Evolutionary conservation across 805 yeast species (phyloP).

Genomic region (Ogataea methylovora): DNA sequence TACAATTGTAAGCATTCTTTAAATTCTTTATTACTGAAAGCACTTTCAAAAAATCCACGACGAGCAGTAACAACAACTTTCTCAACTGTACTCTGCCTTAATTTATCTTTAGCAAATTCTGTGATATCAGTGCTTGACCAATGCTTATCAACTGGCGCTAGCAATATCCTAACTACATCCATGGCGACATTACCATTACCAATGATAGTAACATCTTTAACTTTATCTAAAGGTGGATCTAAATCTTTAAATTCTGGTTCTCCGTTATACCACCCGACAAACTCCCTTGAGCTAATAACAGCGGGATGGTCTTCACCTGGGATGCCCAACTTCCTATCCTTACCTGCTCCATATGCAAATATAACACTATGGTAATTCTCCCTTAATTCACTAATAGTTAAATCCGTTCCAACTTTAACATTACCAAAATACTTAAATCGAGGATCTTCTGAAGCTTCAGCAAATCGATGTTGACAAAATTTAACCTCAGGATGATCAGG

Average conservation of each 20-base stretch:
- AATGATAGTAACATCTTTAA: slow-evolving; percentile 66
- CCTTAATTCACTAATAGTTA: slow-evolving; percentile 42
- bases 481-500: slow-evolving; percentile 99
- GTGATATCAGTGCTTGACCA: slow-evolving; percentile 74
- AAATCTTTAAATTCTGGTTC: slow-evolving; percentile 52
- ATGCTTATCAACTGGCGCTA: slow-evolving; percentile 43
- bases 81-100: slow-evolving; percentile 48
- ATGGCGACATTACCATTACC: slow-evolving; percentile 97
- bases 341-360: slow-evolving; percentile 74
- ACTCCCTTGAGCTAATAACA: slow-evolving; percentile 72
- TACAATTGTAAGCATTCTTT: slow-evolving; percentile 70
- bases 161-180: slow-evolving; percentile 76
- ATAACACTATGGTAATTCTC: slow-evolving; percentile 65
- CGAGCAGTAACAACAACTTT: slow-evolving; percentile 74
- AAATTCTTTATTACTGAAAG: slow-evolving; percentile 88
- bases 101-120: slow-evolving; percentile 44
- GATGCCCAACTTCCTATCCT: slow-evolving; percentile 44
- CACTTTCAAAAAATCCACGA: slow-evolving; percentile 77
- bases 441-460: slow-evolving; percentile 31
- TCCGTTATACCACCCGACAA: slow-evolving; percentile 97
- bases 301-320: slow-evolving; percentile 58
- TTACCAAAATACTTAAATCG: slow-evolving; percentile 64
- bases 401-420: slow-evolving; percentile 55
- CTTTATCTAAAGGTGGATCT: slow-evolving; percentile 52
- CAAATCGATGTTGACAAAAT: slow-evolving; percentile 70